phyloP scores from a whole-genome alignment of 306 rosid genomes.

The Medicago lupulina region DNA sequence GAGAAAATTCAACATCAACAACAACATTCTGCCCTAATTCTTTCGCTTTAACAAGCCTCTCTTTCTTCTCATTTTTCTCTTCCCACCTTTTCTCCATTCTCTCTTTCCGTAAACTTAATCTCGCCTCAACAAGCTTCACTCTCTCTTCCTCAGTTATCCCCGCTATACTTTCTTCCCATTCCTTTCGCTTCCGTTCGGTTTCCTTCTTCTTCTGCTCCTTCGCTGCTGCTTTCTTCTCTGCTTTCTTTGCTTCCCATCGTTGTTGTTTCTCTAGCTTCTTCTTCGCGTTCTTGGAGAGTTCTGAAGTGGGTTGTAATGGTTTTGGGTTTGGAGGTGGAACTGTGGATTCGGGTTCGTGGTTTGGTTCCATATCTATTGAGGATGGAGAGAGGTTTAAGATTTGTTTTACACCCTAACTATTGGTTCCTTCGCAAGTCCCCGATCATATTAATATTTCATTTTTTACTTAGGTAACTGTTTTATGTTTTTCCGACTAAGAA shows the following conservation, averaged over 20 bases:
- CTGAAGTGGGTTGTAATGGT: constrained; percentile 2
- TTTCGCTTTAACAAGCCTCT: constrained; percentile 59
- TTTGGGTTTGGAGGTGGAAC: not conserved
- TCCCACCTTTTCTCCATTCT: constrained; percentile 72
- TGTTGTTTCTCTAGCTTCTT: constrained; percentile 79
- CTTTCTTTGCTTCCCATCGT: constrained; percentile 76
- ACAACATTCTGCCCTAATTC: constrained; percentile 75
- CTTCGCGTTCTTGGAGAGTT: constrained; percentile 68
- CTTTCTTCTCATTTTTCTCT: constrained; percentile 64
- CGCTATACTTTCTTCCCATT: constrained; percentile 79
- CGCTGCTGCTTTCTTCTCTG: constrained; percentile 75
- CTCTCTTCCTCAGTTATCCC: constrained; percentile 67
- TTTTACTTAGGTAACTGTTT: too few species aligned
- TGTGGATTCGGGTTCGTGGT: constrained; percentile 5
- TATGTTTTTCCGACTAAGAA: not conserved
- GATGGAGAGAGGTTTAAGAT: constrained; percentile 23
- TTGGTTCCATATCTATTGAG: constrained; percentile 7
- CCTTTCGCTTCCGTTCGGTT: constrained; percentile 74
- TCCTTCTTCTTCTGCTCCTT: constrained; percentile 71
- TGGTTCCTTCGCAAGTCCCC: too few species aligned
- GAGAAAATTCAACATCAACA: constrained; percentile 76
- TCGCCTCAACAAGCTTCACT: constrained; percentile 65
- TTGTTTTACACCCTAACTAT: constrained; percentile 2
- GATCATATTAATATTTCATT: too few species aligned
- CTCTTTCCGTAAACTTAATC: constrained; percentile 72